phyloP scores from a whole-genome alignment of 495 filamentous ascomycete genomes.

The Corynascus novoguineensis region DNA sequence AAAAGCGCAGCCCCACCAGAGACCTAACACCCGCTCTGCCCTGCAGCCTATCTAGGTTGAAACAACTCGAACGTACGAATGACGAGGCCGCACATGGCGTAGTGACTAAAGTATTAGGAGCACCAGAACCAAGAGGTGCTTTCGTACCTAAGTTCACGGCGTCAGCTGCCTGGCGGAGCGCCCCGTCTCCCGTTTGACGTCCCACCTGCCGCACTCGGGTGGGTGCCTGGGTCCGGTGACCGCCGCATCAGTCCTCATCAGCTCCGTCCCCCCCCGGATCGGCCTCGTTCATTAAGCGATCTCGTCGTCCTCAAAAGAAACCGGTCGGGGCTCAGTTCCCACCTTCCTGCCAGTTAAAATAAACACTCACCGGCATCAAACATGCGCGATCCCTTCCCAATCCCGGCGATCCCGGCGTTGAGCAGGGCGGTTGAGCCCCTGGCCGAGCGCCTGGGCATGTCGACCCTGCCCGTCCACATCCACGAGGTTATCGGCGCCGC shows the following conservation, averaged over 20 bases:
- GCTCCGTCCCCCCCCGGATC: too few species aligned
- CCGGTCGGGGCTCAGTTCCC: too few species aligned
- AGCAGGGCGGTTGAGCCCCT: conserved; percentile 50
- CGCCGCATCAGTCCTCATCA: too few species aligned
- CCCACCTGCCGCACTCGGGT: not conserved
- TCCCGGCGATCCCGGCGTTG: conserved; percentile 51
- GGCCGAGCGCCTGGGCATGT: conserved; percentile 55
- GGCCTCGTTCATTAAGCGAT: too few species aligned
- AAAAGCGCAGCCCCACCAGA: conserved; percentile 3
- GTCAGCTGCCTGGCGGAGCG: conserved; percentile 1
- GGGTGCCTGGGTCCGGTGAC: conserved; percentile 7
- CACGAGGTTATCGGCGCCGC: conserved; percentile 81
- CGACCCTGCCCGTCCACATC: conserved; percentile 73
- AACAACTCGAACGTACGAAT: conserved; percentile 10
- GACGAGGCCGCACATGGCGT: conserved; percentile 20
- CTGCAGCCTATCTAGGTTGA: not conserved
- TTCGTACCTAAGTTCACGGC: not conserved
- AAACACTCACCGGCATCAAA: not conserved
- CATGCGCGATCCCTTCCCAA: conserved; percentile 70
- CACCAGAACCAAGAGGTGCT: not conserved
- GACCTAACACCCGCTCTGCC: not conserved
- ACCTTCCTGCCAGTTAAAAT: not conserved
- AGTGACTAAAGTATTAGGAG: not conserved
- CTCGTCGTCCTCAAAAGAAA: too few species aligned
- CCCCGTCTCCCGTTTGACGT: not conserved